Evolutionary conservation across 83 land plant genomes (phyloP).

Genomic region (Thuja plicata): DNA sequence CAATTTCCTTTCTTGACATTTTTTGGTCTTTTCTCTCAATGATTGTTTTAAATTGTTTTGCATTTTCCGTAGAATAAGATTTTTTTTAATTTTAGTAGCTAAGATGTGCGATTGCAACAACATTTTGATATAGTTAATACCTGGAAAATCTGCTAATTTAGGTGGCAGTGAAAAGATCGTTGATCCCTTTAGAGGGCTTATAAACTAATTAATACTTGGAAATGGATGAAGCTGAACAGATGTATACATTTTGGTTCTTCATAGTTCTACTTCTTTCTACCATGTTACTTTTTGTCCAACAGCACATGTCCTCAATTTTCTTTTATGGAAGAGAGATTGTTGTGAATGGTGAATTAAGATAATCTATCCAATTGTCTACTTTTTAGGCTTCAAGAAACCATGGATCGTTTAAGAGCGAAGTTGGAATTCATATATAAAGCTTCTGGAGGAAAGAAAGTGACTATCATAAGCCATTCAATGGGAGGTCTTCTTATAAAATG

Average conservation of each 20-base stretch:
- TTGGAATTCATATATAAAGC: conserved; percentile 55
- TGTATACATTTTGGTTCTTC: background rate
- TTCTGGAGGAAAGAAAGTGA: conserved; percentile 84
- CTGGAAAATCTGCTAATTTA: background rate
- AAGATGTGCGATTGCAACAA: background rate
- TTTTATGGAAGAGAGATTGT: background rate
- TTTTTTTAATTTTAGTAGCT: background rate
- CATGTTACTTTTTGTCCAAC: background rate
- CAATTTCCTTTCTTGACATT: background rate
- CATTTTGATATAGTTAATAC: background rate
- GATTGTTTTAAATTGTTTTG: background rate
- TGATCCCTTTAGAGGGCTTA: background rate
- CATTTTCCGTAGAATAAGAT: background rate
- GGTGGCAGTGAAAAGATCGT: background rate
- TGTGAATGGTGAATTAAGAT: background rate
- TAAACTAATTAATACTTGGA: background rate
- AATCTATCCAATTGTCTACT: background rate
- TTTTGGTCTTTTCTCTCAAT: background rate
- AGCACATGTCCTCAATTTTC: background rate
- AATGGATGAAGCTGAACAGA: background rate
- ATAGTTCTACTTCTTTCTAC: background rate
- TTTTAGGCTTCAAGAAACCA: conserved; percentile 67
- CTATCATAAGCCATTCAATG: conserved; percentile 84
- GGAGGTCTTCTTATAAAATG: conserved; percentile 88
- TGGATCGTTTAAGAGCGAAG: conserved; percentile 58